A percentile compares a stretch with the other conserved stretches of the same genome.
Evolutionary conservation across 176 grass and related monocot species (phyloP).

Genomic region (Carex parvula): DNA sequence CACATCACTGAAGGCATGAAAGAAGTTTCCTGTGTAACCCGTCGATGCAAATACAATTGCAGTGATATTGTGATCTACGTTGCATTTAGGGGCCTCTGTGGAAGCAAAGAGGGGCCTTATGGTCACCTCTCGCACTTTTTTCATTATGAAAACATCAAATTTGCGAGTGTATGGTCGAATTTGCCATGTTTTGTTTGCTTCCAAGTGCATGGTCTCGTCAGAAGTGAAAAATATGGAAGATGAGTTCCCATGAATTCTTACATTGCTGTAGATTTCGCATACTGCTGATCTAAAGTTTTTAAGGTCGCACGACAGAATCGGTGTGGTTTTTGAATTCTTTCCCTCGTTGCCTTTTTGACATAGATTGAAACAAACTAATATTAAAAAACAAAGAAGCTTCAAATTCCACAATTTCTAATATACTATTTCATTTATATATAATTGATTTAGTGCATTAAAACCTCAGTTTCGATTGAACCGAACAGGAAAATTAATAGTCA

Average conservation of each 20-base stretch:
- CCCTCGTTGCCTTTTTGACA: background rate
- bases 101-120: constrained; percentile 20
- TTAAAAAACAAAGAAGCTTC: background rate
- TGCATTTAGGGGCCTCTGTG: constrained; percentile 45
- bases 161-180: constrained; percentile 79
- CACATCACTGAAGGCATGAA: constrained; percentile 76
- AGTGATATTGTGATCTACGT: constrained; percentile 39
- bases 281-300: constrained; percentile 43
- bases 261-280: constrained; percentile 57
- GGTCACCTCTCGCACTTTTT: constrained; percentile 45
- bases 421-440: background rate
- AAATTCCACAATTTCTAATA: background rate
- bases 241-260: constrained; percentile 44
- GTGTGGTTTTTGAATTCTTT: background rate
- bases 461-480: background rate
- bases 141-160: constrained; percentile 52
- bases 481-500: background rate
- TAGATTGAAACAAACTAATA: background rate
- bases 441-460: background rate
- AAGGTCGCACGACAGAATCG: constrained; percentile 41
- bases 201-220: constrained; percentile 18
- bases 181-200: constrained; percentile 43
- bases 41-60: constrained; percentile 50
- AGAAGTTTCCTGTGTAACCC: constrained; percentile 58
- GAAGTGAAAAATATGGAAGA: constrained; percentile 24